These are phyloP conservation scores for Lolium multiflorum DNA, from an alignment of 176 grass and related monocot genomes.

Conservation along the genomic window DNA sequence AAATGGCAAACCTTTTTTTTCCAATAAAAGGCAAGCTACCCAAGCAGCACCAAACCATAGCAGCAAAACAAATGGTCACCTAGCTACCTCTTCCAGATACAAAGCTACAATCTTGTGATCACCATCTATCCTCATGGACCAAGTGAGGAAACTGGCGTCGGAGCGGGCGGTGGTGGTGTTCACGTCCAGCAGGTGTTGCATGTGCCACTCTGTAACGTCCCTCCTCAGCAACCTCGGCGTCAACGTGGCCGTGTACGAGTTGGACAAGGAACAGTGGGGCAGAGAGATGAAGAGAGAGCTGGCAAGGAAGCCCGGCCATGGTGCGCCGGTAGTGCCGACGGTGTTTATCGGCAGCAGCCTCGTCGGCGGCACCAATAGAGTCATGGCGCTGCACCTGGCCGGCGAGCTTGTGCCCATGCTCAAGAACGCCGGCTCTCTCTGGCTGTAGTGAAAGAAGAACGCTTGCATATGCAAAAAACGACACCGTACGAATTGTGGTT, in stretches of 20 bases:
- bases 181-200: constrained; percentile 51
- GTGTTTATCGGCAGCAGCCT: constrained; percentile 52
- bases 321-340: constrained; percentile 33
- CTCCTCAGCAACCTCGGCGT: constrained; percentile 54
- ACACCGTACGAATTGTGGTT: no score
- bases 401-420: neutral
- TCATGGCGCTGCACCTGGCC: constrained; percentile 4
- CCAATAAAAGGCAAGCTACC: no score
- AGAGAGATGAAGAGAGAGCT: constrained; percentile 53
- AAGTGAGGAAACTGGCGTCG: constrained; percentile 57
- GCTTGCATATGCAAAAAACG: neutral
- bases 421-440: neutral
- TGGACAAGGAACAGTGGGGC: constrained; percentile 46
- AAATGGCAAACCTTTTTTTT: no score
- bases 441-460: constrained; percentile 10
- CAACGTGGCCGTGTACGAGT: constrained; percentile 48
- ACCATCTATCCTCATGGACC: constrained; percentile 53
- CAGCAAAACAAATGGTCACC: no score
- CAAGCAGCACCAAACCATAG: no score
- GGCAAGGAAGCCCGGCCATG: constrained; percentile 20
- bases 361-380: constrained; percentile 38
- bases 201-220: constrained; percentile 47
- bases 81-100: no score
- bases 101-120: no score
- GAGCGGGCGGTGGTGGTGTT: constrained; percentile 75